Percentiles rank a stretch among this genome's conserved stretches.
These are phyloP conservation scores for Fraxinus dipetala DNA, from an alignment of 305 asterid genomes.

Conservation along the genomic window DNA sequence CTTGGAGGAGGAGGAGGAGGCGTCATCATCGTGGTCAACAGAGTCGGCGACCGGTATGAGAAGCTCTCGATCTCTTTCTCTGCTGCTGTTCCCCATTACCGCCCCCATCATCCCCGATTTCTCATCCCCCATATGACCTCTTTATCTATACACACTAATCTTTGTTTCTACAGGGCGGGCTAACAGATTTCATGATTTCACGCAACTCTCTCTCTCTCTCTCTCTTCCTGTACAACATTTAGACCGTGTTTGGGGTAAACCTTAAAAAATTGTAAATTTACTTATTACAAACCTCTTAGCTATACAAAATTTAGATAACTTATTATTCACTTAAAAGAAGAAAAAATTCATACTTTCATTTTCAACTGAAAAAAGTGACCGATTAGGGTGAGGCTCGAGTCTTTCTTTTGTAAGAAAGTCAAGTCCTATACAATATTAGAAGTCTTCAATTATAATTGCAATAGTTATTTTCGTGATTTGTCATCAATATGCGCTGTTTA, in stretches of 20 bases:
- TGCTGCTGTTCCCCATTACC: conserved; percentile 44
- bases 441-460: neutral
- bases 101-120: conserved; percentile 39
- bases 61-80: conserved; percentile 86
- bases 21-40: conserved; percentile 40
- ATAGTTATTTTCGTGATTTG: neutral
- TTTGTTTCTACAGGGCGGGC: neutral
- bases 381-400: neutral
- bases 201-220: neutral
- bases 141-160: conserved; percentile 25
- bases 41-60: conserved; percentile 76
- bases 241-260: neutral
- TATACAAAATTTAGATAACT: neutral
- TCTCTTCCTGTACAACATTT: neutral
- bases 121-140: conserved; percentile 56
- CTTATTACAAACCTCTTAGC: neutral
- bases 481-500: neutral
- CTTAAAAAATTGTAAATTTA: neutral
- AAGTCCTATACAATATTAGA: neutral
- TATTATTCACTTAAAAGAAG: neutral
- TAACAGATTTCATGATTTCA: neutral
- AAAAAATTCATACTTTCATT: neutral
- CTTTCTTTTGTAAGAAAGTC: neutral
- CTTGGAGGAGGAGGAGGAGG: conserved; percentile 37
- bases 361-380: neutral